Evolutionary conservation across 1,139 yeast genomes (phyloP).

Genomic region (Candida tropicalis): DNA sequence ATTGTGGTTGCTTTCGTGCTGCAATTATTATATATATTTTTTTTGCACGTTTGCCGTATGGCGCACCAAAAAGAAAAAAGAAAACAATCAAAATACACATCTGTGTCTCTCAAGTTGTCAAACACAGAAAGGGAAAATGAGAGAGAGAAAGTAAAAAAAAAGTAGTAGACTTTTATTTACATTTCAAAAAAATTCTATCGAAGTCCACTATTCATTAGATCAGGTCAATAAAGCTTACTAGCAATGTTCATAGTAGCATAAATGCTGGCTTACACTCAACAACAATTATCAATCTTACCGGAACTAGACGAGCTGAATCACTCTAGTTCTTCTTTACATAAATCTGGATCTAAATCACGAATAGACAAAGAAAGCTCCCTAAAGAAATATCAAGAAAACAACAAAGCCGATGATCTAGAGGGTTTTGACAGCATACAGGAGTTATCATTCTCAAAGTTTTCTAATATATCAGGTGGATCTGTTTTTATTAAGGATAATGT

Average conservation of each 20-base stretch:
- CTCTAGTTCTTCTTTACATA: neutral
- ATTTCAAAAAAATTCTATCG: neutral
- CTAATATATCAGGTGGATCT: slow-evolving; percentile 33
- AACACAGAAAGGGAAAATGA: neutral
- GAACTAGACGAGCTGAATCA: neutral
- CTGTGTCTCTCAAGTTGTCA: neutral
- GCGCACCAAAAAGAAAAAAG: no score
- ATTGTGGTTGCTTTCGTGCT: no score
- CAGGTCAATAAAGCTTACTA: neutral
- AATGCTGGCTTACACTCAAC: slow-evolving; percentile 12
- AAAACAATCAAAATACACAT: neutral
- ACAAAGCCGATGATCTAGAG: slow-evolving; percentile 18
- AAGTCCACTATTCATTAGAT: neutral
- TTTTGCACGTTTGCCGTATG: no score
- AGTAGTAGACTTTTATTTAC: neutral
- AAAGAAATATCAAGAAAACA: slow-evolving; percentile 19
- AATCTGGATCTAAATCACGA: slow-evolving; percentile 2
- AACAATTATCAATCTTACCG: slow-evolving; percentile 7
- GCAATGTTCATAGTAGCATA: slow-evolving; percentile 7
- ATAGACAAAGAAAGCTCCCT: slow-evolving; percentile 14
- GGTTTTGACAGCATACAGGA: slow-evolving; percentile 29
- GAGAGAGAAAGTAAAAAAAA: neutral
- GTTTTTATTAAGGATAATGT: slow-evolving; percentile 6
- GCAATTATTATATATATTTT: no score
- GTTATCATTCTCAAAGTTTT: slow-evolving; percentile 41